Evolutionary conservation across 169 alveolate species (phyloP).

Genomic region (Plasmodium gaboni): DNA sequence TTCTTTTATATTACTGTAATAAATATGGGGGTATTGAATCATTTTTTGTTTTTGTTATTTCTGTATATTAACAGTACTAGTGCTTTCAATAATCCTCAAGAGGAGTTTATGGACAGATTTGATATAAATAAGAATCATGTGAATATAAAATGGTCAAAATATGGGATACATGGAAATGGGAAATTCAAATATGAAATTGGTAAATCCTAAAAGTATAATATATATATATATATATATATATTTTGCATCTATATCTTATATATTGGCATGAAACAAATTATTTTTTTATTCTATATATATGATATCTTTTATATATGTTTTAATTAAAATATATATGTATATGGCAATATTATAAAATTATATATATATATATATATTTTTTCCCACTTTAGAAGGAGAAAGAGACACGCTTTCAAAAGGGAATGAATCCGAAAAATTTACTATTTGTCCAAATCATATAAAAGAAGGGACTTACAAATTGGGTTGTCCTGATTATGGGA

Average conservation of each 20-base stretch:
- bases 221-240: not conserved
- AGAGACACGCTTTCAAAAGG: slow-evolving; percentile 1
- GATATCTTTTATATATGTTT: too few species aligned
- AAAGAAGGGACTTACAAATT: slow-evolving; percentile 19
- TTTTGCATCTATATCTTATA: too few species aligned
- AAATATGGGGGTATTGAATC: slow-evolving; percentile 11
- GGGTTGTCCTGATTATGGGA: slow-evolving; percentile 66
- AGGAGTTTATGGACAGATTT: slow-evolving; percentile 73
- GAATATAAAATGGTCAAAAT: slow-evolving; percentile 40
- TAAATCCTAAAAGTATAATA: slow-evolving; percentile 10
- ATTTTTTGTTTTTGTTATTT: slow-evolving; percentile 12
- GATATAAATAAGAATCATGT: slow-evolving; percentile 39
- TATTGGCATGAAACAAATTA: too few species aligned
- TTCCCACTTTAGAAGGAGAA: slow-evolving; percentile 19
- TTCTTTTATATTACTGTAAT: too few species aligned
- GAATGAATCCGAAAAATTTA: slow-evolving; percentile 5
- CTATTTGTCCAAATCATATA: slow-evolving; percentile 30
- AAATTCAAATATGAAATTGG: slow-evolving; percentile 39
- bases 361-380: not conserved
- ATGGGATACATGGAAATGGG: slow-evolving; percentile 41
- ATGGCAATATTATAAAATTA: too few species aligned
- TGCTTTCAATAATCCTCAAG: slow-evolving; percentile 44
- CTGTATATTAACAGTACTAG: slow-evolving; percentile 1
- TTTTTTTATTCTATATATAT: too few species aligned
- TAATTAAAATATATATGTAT: too few species aligned